Conservation (phyloP, 306 rosid species). For the Pterocarpus santalinus region DNA sequence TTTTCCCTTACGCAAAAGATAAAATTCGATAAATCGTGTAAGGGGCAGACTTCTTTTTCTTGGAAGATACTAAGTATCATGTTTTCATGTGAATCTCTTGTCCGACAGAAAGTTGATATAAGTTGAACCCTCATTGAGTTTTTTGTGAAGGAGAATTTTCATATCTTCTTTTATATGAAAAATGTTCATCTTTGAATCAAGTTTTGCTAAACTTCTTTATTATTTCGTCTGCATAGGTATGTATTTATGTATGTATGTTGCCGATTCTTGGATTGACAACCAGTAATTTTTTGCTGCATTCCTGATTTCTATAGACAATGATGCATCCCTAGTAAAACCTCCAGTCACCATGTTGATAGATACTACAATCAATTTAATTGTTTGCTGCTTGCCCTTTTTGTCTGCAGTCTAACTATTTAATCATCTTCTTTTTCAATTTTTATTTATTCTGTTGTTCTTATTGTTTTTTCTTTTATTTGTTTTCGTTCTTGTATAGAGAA, state of each 20-base stretch:
- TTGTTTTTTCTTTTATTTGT: background rate
- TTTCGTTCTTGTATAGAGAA: too few species aligned
- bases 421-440: background rate
- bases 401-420: conserved; percentile 21
- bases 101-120: background rate
- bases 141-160: background rate
- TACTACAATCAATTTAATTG: conserved; percentile 1
- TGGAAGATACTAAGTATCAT: background rate
- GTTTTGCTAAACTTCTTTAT: background rate
- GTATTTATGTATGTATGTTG: background rate
- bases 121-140: background rate
- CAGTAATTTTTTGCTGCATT: conserved; percentile 8
- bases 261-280: conserved; percentile 16
- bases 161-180: background rate
- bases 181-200: background rate
- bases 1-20: too few species aligned
- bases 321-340: conserved; percentile 20
- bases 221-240: background rate
- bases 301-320: conserved; percentile 29
- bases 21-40: too few species aligned
- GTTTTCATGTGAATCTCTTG: background rate
- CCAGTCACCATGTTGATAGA: background rate
- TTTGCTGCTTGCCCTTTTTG: conserved; percentile 29
- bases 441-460: background rate
- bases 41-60: too few species aligned